Evolutionary conservation across 805 yeast genomes (phyloP), one percentile per base, ranked within the genome.

Genomic region (Candida alai): DNA sequence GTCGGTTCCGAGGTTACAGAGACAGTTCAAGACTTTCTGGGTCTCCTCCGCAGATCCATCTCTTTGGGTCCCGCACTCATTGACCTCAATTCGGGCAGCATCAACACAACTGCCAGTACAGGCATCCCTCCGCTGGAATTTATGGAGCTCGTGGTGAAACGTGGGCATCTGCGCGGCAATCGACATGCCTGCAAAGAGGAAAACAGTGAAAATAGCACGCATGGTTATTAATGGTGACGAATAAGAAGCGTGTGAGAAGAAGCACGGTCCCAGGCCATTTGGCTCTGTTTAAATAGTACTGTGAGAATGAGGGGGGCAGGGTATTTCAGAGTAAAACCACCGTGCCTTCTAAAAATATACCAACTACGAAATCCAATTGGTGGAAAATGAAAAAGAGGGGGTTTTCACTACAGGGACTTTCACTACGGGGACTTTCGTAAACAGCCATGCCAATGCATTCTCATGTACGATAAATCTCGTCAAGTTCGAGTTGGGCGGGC

Each of bases 41-140:
- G 11, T n/a, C 7, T 6, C 5, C 10, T 5, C 24, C 19, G 10
- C 14, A 11, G 17, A 9, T 11, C 14, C 19, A 13, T 20, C 16
- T 27, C 21, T 2, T 6, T 19, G 2, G 16, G n/a, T 17, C n/a
- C 10, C n/a, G 16, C 33, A 30, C 16, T 19, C 9, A n/a, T 30
- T 20, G 10, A 17, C 22, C 11, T 17, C 19, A 9, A 15, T 13
- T 4, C 23, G 15, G 15, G 17, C 33, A 4, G 33, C 33, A 20
- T 20, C 25, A 7, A 13, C 33, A 30, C 33, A 30, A 20, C 19
- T 10, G 9, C 25, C 25, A 30, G 20, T 20, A 13, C 26, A 30
- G 4, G 26, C 26, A 30, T 30, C 26, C 13, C 16, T 1, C 14
- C 14, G 9, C 3, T 8, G 15, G 3, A 24, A 9, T 8, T 17